Evolutionary conservation across 176 grass and related monocot genomes (phyloP), one percentile per base, ranked within the genome.

Genomic region (Guadua angustifolia): DNA sequence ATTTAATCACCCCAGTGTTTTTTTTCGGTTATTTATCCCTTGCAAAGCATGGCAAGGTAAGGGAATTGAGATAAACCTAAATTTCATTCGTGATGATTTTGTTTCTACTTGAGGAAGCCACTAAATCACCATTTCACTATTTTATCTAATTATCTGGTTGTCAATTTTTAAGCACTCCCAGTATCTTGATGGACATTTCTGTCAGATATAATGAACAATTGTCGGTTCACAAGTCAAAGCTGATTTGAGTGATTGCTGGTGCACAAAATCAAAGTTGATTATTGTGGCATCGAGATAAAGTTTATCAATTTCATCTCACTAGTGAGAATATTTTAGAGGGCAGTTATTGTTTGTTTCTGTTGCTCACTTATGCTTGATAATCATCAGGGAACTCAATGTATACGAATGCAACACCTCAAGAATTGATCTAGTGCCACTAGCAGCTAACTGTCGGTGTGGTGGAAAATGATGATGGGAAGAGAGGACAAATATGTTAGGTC

Each of bases 401-500:
- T 75, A 59, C 22, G n/a, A 73, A 80, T 49, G 49, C 47, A 47
- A 50, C 15, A 19, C 19, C 39, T 85, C 51, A 26, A 71, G 53
- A 64, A 56, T 56, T 43, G 46, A 70, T 82, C 25, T 71, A 56
- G 36, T 33, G 17, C 24, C 56, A 32, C 52, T 56, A 46, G 64
- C 45, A 56, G 55, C 44, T 77, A 82, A 36, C 47, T 71, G 24
- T 64, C 63, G 1, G 43, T 19, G 2, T 81, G 7, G 25, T 47
- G 36, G 46, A 49, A 91, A 62, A 82, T 45, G 76, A 76, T 76
- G 74, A 71, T 84, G 60, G 75, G 39, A 69, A 72, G 18, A 80
- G 85, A 80, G 16, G 81, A 91, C 51, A 91, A 35, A 87, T 91
- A 80, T 80, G 85, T 87, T 65, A 87, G 89, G 85, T 91, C 35